Evolutionary conservation across 257 asterid species (phyloP), one percentile per base, ranked within the genome.

Genomic region (Nicotiana paniculata): DNA sequence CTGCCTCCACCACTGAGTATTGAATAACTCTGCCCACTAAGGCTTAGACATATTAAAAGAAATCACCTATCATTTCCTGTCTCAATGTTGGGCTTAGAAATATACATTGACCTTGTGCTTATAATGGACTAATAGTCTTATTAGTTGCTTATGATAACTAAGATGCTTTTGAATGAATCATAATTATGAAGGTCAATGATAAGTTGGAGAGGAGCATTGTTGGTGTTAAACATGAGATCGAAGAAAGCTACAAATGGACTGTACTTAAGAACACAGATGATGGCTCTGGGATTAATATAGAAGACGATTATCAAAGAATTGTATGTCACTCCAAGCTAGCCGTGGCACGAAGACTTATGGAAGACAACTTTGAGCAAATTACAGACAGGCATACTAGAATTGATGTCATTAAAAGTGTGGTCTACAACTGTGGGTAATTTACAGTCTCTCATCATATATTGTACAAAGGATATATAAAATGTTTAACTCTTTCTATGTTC

Each of bases 251-350:
- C 77, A 85, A 87, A 16, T 89, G 94, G 94, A 90, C 89, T 46
- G 78, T 91, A 77, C 87, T 91, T 16, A 92, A 77, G 48, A 85
- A 63, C 54, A 85, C 82, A 85, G 88, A 86, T 66, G 77, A 75
- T 57, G 90, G 55, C 4, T 18, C 21, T 8, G 85, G 88, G 8
- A 46, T 86, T 18, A 84, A 55, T 33, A 32, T 83, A 48, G 87
- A 84, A 3, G 88, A 88, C 57, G 39, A 43, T 1, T 81, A 87
- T 85, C 33, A 82, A 81, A 89, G 91, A 82, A 87, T 75, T 48
- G 39, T 89, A 75, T 86, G 90, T 59, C 87, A 90, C 81, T 86
- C 93, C 67, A 90, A 92, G 85, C 95, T 92, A 59, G 91, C 86
- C 8, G 86, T 92, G 69, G 93, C 95, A 32, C 30, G 85, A 77